phyloP scores from a whole-genome alignment of 805 yeast genomes.

The Myxozyma sirexii region DNA sequence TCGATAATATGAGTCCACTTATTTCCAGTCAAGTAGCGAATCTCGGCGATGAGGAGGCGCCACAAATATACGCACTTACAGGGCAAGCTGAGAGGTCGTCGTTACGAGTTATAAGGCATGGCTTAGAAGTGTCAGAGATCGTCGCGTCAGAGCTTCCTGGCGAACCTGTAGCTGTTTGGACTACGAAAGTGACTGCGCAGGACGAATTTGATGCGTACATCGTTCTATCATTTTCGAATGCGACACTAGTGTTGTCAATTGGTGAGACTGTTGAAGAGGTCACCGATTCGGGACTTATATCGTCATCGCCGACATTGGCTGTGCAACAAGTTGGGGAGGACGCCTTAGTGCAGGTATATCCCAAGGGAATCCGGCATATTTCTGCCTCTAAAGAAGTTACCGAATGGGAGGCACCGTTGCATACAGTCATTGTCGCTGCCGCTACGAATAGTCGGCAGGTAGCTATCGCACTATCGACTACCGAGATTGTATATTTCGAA shows the following conservation, averaged over 20 bases:
- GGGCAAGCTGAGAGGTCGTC: constrained; percentile 51
- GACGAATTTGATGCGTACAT: constrained; percentile 63
- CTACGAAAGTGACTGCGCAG: constrained; percentile 52
- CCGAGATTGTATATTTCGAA: constrained; percentile 82
- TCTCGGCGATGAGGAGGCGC: constrained; percentile 43
- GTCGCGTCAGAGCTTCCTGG: constrained; percentile 79
- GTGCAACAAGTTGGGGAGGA: constrained; percentile 66
- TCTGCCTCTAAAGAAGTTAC: constrained; percentile 43
- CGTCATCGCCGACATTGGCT: constrained; percentile 62
- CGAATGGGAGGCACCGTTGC: constrained; percentile 86
- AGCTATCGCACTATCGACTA: constrained; percentile 68
- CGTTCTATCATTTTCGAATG: constrained; percentile 63
- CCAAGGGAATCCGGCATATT: constrained; percentile 68
- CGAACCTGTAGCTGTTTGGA: constrained; percentile 62
- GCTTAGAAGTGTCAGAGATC: constrained; percentile 60
- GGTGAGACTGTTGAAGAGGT: constrained; percentile 83
- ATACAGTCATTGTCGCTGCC: constrained; percentile 62
- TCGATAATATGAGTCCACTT: constrained; percentile 57
- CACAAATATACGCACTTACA: constrained; percentile 48
- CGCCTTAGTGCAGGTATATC: constrained; percentile 72
- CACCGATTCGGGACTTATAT: constrained; percentile 61
- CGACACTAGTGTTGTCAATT: constrained; percentile 72
- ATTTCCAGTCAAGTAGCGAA: constrained; percentile 46
- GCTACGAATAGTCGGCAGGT: constrained; percentile 69
- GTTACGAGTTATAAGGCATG: constrained; percentile 56